Evolutionary conservation across 495 filamentous ascomycete genomes (phyloP), one percentile per base, ranked within the genome.

Genomic region (Gamarada debralockiae): DNA sequence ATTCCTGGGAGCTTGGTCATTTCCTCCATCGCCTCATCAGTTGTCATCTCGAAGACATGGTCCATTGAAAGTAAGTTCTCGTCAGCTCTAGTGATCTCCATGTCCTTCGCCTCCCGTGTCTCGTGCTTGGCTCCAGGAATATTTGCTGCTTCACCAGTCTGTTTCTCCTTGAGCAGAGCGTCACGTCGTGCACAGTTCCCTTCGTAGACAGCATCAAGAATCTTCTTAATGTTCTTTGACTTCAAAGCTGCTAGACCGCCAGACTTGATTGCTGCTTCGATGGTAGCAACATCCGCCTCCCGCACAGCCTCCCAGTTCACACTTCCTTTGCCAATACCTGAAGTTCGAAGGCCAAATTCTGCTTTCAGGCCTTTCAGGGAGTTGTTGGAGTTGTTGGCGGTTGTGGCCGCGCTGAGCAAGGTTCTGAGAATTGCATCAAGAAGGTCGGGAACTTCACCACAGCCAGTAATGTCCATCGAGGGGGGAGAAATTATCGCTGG

Each of bases 361-460:
- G 81, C 57, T 2, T 85, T 80, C 1, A 97, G 72, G 1, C 83
- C 89, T 53, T 83, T 69, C 52, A 97, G 85, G 7, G 91, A 86
- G 34, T 65, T 70, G 52, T 83, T 77, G 3, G 87, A 80, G 51
- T 89, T 87, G 4, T 62, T 77, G 48, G 80, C 76, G 0, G 79
- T 82, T 0, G 89, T 93, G 6, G 85, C 82, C 0, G 86, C 87
- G 64, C 89, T 95, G 21, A 96, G 76, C 3, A 85, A 63, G 0
- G 91, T 96, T 21, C 91, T 79, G 20, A 96, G 78, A 0, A 98
- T 71, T 0, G 92, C 93, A 63, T 97, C 93, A 0, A 98, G 75
- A 0, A 97, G 83, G 17, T 84, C 92, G 0, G 92, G 92, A 0
- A 97, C 93, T 66, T 98, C 92, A 13, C 93, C 93, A 59, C 93